Base-by-base conservation (phyloP, 768 basidiomycete species). In the Lactarius tabidus region DNA sequence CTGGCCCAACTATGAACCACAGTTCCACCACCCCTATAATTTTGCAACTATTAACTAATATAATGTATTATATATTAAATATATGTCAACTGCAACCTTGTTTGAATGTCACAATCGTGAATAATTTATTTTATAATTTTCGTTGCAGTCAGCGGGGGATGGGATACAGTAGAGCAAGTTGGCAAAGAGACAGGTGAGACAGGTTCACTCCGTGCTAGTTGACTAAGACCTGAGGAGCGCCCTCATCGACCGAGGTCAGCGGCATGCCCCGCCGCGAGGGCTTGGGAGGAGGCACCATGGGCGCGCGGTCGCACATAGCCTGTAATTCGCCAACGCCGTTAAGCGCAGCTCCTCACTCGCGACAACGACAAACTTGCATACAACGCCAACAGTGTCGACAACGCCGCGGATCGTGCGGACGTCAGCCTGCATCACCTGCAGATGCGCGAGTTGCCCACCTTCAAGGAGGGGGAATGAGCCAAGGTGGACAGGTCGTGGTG, bases 331-430 rank as follows among this genome's bases (percentile, higher is more conserved):
- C 86, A 41, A 93, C 82, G 20, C 94, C 80, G 55, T 82, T 83
- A 62, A 98, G 76, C 8, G 94, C 94, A 62, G 91, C 90, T 17
- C 85, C 84, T 90, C 93, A 98, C 69, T 97, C 91, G 0, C 91
- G 93, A 23, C 87, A 56, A 80, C 81, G n/a, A 95, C 92, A 59
- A 97, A 74, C 29, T 83, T 80, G 62, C 82, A 85, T 33, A 89
- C 86, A 45, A 93, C 82, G 4, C 82, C 82, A 0, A 87, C 80
- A 81, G 91, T 88, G 71, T 97, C 93, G 58, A 88, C 84, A 29
- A 95, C 85, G 18, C 85, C 85, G 12, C 80, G 80, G 10, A 95
- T 79, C 59, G 86, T 81, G 62, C 79, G 82, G 65, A 89, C 82
- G 2, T 87, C 84, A 55, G 86, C 84, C 53, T 81, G 75, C 17